These are phyloP conservation scores for Thuja plicata DNA, from an alignment of 83 land plant species.

Conservation along the genomic window DNA sequence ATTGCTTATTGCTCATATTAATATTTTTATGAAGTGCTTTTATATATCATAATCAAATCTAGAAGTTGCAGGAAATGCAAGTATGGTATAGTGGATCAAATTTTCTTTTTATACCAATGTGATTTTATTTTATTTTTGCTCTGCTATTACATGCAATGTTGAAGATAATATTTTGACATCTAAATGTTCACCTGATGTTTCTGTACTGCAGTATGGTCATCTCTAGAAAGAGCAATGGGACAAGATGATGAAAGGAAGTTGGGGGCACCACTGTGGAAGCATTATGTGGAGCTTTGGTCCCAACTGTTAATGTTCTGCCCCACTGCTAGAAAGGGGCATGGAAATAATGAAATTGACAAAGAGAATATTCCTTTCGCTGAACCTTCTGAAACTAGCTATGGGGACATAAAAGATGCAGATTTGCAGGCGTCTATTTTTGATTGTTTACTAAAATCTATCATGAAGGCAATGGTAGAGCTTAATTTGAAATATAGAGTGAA, in stretches of 20 bases:
- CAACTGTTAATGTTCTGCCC: conserved; percentile 29
- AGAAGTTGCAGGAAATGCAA: background rate
- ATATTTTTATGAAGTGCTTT: background rate
- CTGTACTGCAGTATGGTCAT: conserved; percentile 45
- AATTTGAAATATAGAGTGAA: conserved; percentile 48
- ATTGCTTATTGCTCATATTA: background rate
- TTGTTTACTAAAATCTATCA: conserved; percentile 30
- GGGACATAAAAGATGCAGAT: conserved; percentile 6
- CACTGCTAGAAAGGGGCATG: background rate
- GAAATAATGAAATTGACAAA: background rate
- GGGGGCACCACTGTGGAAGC: conserved; percentile 33
- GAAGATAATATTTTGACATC: background rate
- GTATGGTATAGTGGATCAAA: background rate
- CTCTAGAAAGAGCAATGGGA: conserved; percentile 49
- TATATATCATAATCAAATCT: background rate
- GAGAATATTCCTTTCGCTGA: conserved; percentile 2
- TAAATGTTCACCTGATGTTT: background rate
- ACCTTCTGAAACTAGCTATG: background rate
- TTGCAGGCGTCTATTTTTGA: conserved; percentile 39
- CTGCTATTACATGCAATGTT: background rate
- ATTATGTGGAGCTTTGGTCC: conserved; percentile 48
- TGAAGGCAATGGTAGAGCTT: conserved; percentile 44
- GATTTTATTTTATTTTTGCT: background rate
- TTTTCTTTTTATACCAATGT: background rate
- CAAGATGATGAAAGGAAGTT: conserved; percentile 22